Evolutionary conservation across 75 land plant genomes (phyloP).

Genomic region (Selaginella moellendorffii): DNA sequence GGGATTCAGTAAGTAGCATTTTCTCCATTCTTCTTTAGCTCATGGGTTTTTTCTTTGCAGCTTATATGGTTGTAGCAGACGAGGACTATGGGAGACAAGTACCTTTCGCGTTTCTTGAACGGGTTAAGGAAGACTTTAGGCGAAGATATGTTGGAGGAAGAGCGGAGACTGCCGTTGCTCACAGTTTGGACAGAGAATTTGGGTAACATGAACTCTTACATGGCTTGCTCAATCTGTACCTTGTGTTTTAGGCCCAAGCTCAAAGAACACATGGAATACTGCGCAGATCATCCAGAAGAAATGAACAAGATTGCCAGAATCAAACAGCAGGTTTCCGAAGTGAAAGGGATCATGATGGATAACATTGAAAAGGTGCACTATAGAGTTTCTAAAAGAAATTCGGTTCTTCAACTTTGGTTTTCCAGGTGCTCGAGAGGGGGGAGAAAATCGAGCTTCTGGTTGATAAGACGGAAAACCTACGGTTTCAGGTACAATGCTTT

Average conservation of each 20-base stretch:
- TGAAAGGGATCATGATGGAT: conserved; percentile 62
- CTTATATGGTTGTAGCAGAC: conserved; percentile 91
- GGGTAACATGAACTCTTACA: conserved; percentile 30
- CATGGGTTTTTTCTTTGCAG: conserved; percentile 29
- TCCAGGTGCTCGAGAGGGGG: conserved; percentile 44
- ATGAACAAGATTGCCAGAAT: conserved; percentile 55
- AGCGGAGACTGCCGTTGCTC: conserved; percentile 41
- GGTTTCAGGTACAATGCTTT: conserved; percentile 33
- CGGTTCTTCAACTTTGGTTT: too few relatives aligned
- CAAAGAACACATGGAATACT: conserved; percentile 64
- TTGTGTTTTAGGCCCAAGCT: conserved; percentile 30
- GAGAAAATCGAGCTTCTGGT: conserved; percentile 49
- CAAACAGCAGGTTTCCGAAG: conserved; percentile 71
- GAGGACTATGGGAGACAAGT: conserved; percentile 68
- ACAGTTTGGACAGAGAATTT: conserved; percentile 69
- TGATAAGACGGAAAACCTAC: conserved; percentile 46
- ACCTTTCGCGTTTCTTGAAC: conserved; percentile 88
- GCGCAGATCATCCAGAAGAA: conserved; percentile 60
- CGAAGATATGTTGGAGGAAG: conserved; percentile 56
- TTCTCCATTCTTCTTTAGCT: not conserved
- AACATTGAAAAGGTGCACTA: conserved; percentile 66
- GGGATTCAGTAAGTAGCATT: conserved; percentile 39
- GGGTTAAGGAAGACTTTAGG: conserved; percentile 87
- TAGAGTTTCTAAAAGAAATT: too few relatives aligned
- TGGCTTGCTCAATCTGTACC: not conserved